Conservation (phyloP, 1,139 yeast genomes). For the Kluyveromyces sp. region DNA sequence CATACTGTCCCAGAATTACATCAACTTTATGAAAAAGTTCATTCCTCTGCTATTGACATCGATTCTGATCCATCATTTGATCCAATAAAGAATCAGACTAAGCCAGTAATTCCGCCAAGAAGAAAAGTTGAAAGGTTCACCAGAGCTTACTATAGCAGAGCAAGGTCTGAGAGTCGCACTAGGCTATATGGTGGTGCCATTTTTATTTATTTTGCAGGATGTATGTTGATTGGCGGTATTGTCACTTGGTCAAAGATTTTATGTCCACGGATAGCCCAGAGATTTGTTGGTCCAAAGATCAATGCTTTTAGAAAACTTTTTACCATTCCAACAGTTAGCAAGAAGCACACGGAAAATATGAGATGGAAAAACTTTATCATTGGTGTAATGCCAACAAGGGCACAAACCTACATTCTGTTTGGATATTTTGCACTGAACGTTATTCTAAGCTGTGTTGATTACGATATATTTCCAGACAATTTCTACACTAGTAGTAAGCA, state of each 20-base stretch:
- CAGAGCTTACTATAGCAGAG: background rate
- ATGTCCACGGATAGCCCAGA: background rate
- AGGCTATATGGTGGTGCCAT: slow-evolving; percentile 3
- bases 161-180: background rate
- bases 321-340: background rate
- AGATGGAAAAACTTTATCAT: slow-evolving; percentile 3
- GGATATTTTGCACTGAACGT: slow-evolving; percentile 41
- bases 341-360: slow-evolving; percentile 1
- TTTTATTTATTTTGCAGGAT: slow-evolving; percentile 1
- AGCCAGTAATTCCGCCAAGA: background rate
- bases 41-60: background rate
- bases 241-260: slow-evolving; percentile 1
- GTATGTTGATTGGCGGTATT: slow-evolving; percentile 1
- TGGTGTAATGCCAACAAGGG: slow-evolving; percentile 38
- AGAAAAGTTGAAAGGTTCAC: background rate
- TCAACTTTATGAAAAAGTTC: background rate
- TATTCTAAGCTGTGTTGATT: slow-evolving; percentile 35
- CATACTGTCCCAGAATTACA: background rate
- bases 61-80: background rate
- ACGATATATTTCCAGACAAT: slow-evolving; percentile 28
- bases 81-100: background rate
- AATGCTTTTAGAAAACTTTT: background rate
- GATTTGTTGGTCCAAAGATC: slow-evolving; percentile 1
- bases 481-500: slow-evolving; percentile 32
- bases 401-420: slow-evolving; percentile 45